phyloP scores from a whole-genome alignment of 306 rosid species.

The Sesbania bispinosa region DNA sequence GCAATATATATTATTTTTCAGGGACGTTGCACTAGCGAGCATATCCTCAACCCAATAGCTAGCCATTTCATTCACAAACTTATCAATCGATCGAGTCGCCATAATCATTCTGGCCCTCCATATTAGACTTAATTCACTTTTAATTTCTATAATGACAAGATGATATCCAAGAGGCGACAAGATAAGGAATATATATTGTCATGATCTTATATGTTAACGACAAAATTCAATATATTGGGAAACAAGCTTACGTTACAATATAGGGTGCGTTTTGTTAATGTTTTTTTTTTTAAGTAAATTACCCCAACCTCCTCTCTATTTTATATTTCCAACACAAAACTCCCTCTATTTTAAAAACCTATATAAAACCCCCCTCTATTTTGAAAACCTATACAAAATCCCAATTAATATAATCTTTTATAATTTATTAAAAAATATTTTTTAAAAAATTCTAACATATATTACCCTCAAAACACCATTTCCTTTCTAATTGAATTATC shows the following conservation, averaged over 20 bases:
- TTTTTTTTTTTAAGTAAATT: neutral
- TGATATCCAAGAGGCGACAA: constrained; percentile 4
- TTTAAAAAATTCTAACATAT: too few relatives aligned
- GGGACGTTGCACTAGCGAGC: neutral
- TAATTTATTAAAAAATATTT: too few relatives aligned
- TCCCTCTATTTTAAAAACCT: too few relatives aligned
- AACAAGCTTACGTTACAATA: constrained; percentile 7
- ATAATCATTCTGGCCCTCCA: neutral
- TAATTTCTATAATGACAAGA: neutral
- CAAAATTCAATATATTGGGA: neutral
- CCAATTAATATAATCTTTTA: too few relatives aligned
- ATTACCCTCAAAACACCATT: too few relatives aligned
- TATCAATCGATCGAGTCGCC: neutral
- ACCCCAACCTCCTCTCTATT: too few relatives aligned
- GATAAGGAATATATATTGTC: constrained; percentile 17
- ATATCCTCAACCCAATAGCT: neutral
- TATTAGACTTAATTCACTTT: neutral
- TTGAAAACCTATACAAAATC: too few relatives aligned
- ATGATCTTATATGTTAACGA: neutral
- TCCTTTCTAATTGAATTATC: too few relatives aligned
- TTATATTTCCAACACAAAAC: too few relatives aligned
- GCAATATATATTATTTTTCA: neutral
- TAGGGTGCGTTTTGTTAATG: neutral
- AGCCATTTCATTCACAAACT: neutral
- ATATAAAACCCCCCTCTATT: too few relatives aligned